Evolutionary conservation across 768 basidiomycete genomes (phyloP), one percentile per base, ranked within the genome.

Genomic region (Kwoniella botswanensis): DNA sequence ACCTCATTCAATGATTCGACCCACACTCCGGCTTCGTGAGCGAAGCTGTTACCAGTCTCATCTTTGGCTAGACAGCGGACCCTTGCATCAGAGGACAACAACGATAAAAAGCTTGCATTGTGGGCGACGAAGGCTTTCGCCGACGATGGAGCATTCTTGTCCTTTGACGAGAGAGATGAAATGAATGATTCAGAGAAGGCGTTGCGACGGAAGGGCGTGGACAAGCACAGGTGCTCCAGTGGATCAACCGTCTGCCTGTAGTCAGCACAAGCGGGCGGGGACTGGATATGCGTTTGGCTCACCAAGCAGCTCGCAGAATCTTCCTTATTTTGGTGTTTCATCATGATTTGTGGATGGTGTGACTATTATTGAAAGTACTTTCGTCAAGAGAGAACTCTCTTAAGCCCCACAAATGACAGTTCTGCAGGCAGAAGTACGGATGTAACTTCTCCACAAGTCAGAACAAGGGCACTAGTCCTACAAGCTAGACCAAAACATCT

Each of bases 1-100:
- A 75, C 67, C n/a, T 64, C 62, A 6, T 72, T 42, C 21, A 62
- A 22, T 4, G 42, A 2, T 15, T 24, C 42, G 29, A 57, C 56
- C 55, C 58, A 72, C 1, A 75, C 63, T 12, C 74, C 74, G 21
- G 74, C 74, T 46, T 75, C 74, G 53, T 75, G 74, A 1, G 72
- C 72, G 54, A 73, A 73, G 24, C 62, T 46, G 7, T 22, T 59
- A 58, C 43, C 43, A n/a, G n/a, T 6, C 5, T 50, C 21, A 26
- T 60, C 53, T 5, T 42, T 29, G 11, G 67, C 71, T 21, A 73
- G 3, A 56, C 21, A n/a, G 12, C 26, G 15, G 22, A 73, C 67
- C 1, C n/a, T 57, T 9, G 71, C 43, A 7, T 24, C 21, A 7
- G 67, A 44, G 13, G 55, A 53, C 18, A 73, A 56, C 3, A 73